Evolutionary conservation across 139 green algal species (phyloP).

Genomic region (Tetratostichococcus sp.): DNA sequence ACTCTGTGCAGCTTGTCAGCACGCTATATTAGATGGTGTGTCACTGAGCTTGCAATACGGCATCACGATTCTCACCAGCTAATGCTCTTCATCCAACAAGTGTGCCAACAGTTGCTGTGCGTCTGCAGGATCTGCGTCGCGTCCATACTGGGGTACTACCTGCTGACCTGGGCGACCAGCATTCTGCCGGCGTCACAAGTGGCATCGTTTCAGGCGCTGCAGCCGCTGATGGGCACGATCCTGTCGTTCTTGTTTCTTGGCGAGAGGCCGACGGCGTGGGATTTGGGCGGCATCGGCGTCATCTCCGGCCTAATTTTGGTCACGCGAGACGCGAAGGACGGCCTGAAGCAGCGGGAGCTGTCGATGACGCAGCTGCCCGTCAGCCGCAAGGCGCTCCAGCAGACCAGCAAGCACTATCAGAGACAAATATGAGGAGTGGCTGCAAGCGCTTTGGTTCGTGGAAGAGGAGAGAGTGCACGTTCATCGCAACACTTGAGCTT

Average conservation of each 20-base stretch:
- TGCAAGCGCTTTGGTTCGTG: too few species aligned
- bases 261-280: slow-evolving; percentile 46
- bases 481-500: too few species aligned
- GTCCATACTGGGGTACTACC: slow-evolving; percentile 56
- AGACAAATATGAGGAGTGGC: background rate
- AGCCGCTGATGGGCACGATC: slow-evolving; percentile 62
- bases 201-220: slow-evolving; percentile 63
- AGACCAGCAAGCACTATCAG: too few species aligned
- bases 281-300: slow-evolving; percentile 53
- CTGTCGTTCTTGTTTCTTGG: slow-evolving; percentile 51
- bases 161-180: slow-evolving; percentile 54
- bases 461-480: too few species aligned
- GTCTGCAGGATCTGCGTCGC: slow-evolving; percentile 62
- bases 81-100: background rate
- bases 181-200: slow-evolving; percentile 60
- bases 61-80: too few species aligned
- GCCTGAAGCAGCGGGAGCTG: background rate
- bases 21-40: too few species aligned
- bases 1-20: background rate
- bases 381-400: too few species aligned
- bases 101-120: slow-evolving; percentile 8
- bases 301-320: slow-evolving; percentile 54
- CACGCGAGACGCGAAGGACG: slow-evolving; percentile 11
- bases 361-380: background rate
- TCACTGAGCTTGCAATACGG: too few species aligned